Evolutionary conservation across 2,329 filamentous ascomycete species (phyloP).

Genomic region (Fusarium penzigii): DNA sequence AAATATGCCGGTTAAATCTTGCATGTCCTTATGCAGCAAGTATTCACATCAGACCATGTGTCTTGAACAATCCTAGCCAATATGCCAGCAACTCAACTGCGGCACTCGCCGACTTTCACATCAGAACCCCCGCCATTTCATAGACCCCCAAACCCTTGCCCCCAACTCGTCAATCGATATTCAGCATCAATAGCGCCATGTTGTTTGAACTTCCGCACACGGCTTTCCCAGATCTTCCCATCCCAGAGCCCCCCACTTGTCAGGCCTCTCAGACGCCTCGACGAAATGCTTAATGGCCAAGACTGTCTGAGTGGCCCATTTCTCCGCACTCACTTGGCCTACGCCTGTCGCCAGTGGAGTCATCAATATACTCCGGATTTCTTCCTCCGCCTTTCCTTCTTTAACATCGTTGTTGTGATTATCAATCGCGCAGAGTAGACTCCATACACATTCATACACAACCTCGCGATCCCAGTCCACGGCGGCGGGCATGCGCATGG

Average conservation of each 20-base stretch:
- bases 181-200: slow-evolving; percentile 1
- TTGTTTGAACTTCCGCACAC: slow-evolving; percentile 12
- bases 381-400: slow-evolving; percentile 10
- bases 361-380: slow-evolving; percentile 48
- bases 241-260: slow-evolving; percentile 42
- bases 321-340: slow-evolving; percentile 45
- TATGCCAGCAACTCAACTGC: background rate
- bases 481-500: slow-evolving; percentile 48
- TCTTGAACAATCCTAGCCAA: background rate
- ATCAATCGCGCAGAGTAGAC: slow-evolving; percentile 49
- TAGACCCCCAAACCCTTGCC: background rate
- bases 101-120: background rate
- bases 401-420: slow-evolving; percentile 42
- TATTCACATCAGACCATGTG: background rate
- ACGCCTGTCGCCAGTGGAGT: slow-evolving; percentile 53
- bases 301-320: slow-evolving; percentile 52
- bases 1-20: background rate
- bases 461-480: slow-evolving; percentile 53
- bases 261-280: slow-evolving; percentile 45
- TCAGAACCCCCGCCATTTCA: background rate
- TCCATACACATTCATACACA: slow-evolving; percentile 56
- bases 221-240: slow-evolving; percentile 32
- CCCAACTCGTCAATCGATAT: background rate
- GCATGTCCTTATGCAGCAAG: background rate
- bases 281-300: slow-evolving; percentile 54